Percentiles rank a stretch among this genome's conserved stretches.
Conservation (phyloP, 2,329 filamentous ascomycete genomes). For the Fusarium marasasianum region DNA sequence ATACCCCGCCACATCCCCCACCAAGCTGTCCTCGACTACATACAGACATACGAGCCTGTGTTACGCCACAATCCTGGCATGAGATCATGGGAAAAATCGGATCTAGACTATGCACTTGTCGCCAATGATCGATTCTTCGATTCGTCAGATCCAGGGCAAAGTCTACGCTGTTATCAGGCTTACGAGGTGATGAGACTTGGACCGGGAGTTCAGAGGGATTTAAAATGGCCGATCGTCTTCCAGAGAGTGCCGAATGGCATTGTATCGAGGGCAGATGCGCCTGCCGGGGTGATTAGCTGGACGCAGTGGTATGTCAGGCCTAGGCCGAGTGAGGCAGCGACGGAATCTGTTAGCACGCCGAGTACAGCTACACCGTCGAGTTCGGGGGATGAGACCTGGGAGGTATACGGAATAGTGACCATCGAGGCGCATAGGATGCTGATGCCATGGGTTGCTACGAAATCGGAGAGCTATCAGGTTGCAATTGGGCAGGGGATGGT, state of each 20-base stretch:
- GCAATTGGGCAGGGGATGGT: slow-evolving; percentile 21
- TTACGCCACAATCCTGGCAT: slow-evolving; percentile 52
- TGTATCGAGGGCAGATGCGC: slow-evolving; percentile 51
- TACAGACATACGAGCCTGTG: slow-evolving; percentile 53
- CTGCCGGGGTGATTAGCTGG: slow-evolving; percentile 54
- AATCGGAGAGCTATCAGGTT: slow-evolving; percentile 22
- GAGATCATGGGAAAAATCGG: slow-evolving; percentile 46
- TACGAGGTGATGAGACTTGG: slow-evolving; percentile 48
- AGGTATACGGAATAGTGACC: slow-evolving; percentile 44
- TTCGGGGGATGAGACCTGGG: slow-evolving; percentile 37
- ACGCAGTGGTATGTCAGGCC: slow-evolving; percentile 45
- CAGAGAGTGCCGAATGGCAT: slow-evolving; percentile 54
- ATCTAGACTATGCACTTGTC: slow-evolving; percentile 44
- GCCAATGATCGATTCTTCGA: slow-evolving; percentile 53
- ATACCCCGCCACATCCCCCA: slow-evolving; percentile 51
- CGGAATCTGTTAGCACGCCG: slow-evolving; percentile 23
- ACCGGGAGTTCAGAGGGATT: slow-evolving; percentile 50
- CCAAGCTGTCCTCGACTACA: slow-evolving; percentile 47
- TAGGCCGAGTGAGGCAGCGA: neutral
- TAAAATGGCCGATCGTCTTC: slow-evolving; percentile 55
- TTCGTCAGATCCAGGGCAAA: slow-evolving; percentile 40
- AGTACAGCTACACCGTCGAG: slow-evolving; percentile 26
- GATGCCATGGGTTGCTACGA: slow-evolving; percentile 44
- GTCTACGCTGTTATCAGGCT: slow-evolving; percentile 46
- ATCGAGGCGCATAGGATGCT: slow-evolving; percentile 46